phyloP scores from a whole-genome alignment of 1,284 basidiomycete species.

The Ceratobasidium sp. region DNA sequence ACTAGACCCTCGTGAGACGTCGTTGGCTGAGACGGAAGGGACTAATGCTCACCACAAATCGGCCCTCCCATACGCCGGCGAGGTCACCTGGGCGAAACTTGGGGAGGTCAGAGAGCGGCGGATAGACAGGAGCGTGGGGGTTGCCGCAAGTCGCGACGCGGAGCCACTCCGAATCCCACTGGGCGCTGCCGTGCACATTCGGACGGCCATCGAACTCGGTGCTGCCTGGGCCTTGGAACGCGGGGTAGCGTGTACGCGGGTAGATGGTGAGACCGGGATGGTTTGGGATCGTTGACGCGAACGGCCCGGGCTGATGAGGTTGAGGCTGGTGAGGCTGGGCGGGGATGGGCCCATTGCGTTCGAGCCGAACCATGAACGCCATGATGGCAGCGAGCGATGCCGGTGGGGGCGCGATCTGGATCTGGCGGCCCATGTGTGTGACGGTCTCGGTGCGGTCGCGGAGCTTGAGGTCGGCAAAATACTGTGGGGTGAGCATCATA shows the following conservation, averaged over 20 bases:
- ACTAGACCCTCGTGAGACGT: slow-evolving; percentile 44
- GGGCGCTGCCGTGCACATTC: slow-evolving; percentile 11
- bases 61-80: slow-evolving; percentile 60
- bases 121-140: slow-evolving; percentile 47
- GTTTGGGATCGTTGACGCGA: neutral
- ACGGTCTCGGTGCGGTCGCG: slow-evolving; percentile 50
- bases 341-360: slow-evolving; percentile 32
- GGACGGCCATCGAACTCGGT: slow-evolving; percentile 30
- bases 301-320: neutral
- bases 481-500: slow-evolving; percentile 43
- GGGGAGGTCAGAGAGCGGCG: slow-evolving; percentile 50
- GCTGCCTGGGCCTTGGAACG: slow-evolving; percentile 11
- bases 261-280: slow-evolving; percentile 23
- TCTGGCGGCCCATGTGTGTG: slow-evolving; percentile 50
- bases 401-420: slow-evolving; percentile 49
- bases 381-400: slow-evolving; percentile 52
- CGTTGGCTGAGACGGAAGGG: neutral
- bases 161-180: slow-evolving; percentile 27
- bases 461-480: slow-evolving; percentile 54
- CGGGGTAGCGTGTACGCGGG: slow-evolving; percentile 22
- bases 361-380: slow-evolving; percentile 45
- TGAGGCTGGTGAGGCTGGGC: neutral
- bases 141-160: slow-evolving; percentile 52
- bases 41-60: slow-evolving; percentile 49
- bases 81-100: slow-evolving; percentile 52